Percentiles rank a stretch among this genome's conserved stretches.
Conservation (phyloP, 2,329 filamentous ascomycete species). For the Colletotrichum melonis region DNA sequence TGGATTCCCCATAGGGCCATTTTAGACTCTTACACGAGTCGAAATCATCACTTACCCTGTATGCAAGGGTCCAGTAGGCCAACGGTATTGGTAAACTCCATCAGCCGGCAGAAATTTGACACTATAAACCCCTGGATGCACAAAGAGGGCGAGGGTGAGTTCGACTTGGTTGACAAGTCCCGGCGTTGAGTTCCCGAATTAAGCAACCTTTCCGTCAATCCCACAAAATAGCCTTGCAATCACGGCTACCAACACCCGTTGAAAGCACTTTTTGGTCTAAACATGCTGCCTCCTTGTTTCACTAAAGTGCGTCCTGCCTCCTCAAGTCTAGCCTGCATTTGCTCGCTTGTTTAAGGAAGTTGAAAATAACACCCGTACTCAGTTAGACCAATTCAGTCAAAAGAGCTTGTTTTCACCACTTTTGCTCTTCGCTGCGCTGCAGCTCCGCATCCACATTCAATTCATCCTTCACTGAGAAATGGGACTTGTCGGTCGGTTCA, state of each 20-base stretch:
- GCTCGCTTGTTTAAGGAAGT: background rate
- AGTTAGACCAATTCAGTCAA: background rate
- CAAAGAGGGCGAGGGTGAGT: no score
- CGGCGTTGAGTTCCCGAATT: background rate
- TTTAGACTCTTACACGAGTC: no score
- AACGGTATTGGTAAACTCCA: no score
- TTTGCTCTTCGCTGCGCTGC: background rate
- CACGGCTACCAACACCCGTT: constrained; percentile 12
- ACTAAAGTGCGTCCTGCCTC: constrained; percentile 8
- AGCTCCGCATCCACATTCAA: background rate
- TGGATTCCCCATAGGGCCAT: no score
- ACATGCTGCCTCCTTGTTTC: constrained; percentile 12
- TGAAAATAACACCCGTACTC: background rate
- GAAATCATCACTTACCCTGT: no score
- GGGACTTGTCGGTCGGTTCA: background rate
- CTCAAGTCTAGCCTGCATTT: constrained; percentile 4
- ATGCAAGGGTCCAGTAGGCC: no score
- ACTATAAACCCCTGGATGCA: no score
- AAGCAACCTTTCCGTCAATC: background rate
- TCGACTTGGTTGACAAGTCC: no score
- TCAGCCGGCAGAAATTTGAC: no score
- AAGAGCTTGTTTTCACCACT: constrained; percentile 19
- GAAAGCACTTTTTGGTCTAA: background rate
- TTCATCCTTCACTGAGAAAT: background rate
- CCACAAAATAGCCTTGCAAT: constrained; percentile 8